Conservation (phyloP, 2,329 filamentous ascomycete species). For the Tolypocladium cylindrosporum region DNA sequence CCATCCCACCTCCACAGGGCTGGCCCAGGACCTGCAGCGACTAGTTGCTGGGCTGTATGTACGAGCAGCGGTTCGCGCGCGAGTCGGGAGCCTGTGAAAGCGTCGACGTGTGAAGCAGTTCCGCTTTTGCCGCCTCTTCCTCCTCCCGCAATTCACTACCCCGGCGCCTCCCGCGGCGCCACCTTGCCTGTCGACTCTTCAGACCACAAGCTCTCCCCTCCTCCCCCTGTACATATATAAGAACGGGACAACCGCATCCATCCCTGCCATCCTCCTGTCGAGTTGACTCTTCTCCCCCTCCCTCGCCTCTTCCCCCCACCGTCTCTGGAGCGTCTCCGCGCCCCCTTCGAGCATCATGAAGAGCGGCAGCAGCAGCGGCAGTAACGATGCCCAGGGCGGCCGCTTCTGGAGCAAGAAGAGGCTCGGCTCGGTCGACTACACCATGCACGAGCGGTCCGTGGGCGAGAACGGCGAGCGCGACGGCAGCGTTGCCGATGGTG, state of each 20-base stretch:
- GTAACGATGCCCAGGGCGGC: constrained; percentile 8
- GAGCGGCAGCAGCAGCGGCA: constrained; percentile 4
- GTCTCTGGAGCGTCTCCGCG: neutral
- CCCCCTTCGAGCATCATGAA: neutral
- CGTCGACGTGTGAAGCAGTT: neutral
- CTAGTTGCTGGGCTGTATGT: neutral
- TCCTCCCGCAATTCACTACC: neutral
- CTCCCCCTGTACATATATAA: neutral
- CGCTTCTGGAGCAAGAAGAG: constrained; percentile 21
- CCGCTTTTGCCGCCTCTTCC: neutral
- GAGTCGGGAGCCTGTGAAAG: neutral
- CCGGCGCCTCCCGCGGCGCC: neutral
- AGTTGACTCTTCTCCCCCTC: neutral
- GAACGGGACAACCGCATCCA: neutral
- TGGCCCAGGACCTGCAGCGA: neutral
- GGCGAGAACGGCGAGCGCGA: constrained; percentile 10
- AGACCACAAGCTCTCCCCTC: neutral
- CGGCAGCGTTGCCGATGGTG: constrained; percentile 15
- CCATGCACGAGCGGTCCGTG: constrained; percentile 12
- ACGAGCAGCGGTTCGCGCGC: neutral
- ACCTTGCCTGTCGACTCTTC: neutral
- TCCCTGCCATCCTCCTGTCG: neutral
- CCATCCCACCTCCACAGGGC: neutral
- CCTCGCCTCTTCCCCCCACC: neutral
- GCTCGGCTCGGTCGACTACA: constrained; percentile 17